Base-by-base conservation (phyloP, 495 filamentous ascomycete species). In the Elasticomyces elasticus region DNA sequence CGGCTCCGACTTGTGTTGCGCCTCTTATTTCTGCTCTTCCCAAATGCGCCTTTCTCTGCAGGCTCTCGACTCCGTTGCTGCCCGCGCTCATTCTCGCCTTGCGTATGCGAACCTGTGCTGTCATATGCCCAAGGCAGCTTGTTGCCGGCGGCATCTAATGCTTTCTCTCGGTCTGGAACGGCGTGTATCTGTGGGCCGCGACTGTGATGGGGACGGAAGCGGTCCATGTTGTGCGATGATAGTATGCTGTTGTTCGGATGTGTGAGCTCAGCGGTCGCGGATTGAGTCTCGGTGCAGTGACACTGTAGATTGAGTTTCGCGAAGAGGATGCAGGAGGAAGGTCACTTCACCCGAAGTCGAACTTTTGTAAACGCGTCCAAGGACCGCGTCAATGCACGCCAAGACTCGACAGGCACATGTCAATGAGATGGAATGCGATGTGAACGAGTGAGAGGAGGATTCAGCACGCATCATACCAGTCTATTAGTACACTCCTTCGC, bases 21-120 rank as follows among this genome's bases (percentile, higher is more conserved):
- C 20, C 59, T 42, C n/a, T 23, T 37, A 7, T 43, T 19, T 20
- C 38, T 54, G 10, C n/a, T 24, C 15, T 22, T 30, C 13, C 81
- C 81, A 63, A 85, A 85, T 6, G 81, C 78, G 11, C 81, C 81
- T 56, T 71, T 76, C 68, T 84, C 81, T 66, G 79, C 77, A 12
- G 74, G 72, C 54, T 76, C 69, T 54, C 75, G 70, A 50, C 28
- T 23, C 1, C 13, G 11, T n/a, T 10, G 40, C 24, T 45, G 28
- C 42, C 28, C 31, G 52, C 30, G 69, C 51, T 68, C 64, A 40
- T 19, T 22, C 9, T 13, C 28, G 19, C 15, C n/a, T 24, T 15
- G 13, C 15, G 20, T 5, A 22, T 15, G 19, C 7, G 52, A 22
- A 13, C 23, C 26, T 52, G 58, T 55, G 57, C 76, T 79, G 30